phyloP scores from a whole-genome alignment of 1,284 basidiomycete genomes.

The Irpex sp. region DNA sequence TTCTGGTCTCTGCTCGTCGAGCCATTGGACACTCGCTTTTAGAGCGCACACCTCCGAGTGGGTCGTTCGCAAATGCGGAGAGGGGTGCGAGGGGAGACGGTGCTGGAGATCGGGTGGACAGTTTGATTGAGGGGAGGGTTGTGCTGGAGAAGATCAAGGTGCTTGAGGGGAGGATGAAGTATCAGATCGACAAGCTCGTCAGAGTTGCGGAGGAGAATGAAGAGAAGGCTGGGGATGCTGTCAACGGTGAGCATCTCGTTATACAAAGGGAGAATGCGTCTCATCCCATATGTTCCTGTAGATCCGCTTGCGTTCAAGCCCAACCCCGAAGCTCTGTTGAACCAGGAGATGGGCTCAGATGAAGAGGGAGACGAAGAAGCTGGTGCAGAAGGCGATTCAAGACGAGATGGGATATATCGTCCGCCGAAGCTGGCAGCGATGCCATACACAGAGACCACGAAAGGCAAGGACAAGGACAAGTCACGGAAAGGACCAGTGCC shows the following conservation, averaged over 20 bases:
- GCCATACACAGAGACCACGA: conserved; percentile 74
- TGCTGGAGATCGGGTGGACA: conserved; percentile 65
- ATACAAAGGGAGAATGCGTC: background rate
- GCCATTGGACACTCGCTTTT: conserved; percentile 57
- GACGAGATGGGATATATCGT: conserved; percentile 69
- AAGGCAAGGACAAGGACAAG: conserved; percentile 35
- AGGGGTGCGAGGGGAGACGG: conserved; percentile 48
- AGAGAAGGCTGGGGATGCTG: conserved; percentile 44
- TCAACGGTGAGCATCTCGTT: conserved; percentile 51
- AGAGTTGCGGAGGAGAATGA: conserved; percentile 60
- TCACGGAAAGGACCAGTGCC: conserved; percentile 48
- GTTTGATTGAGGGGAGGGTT: conserved; percentile 67
- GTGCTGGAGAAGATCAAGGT: conserved; percentile 76
- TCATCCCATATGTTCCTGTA: conserved; percentile 25
- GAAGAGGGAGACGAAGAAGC: conserved; percentile 28
- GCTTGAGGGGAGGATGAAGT: conserved; percentile 84
- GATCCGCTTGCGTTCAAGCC: conserved; percentile 90
- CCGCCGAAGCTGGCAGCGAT: conserved; percentile 91
- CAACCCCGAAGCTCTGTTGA: conserved; percentile 68
- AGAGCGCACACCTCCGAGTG: conserved; percentile 41
- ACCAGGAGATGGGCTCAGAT: conserved; percentile 31
- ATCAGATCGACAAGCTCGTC: conserved; percentile 94
- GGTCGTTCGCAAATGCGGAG: conserved; percentile 48
- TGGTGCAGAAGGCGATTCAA: conserved; percentile 24
- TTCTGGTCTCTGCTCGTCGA: conserved; percentile 69